Conservation (phyloP, 1,139 yeast species). For the Debaryomycetaceae sp. region DNA sequence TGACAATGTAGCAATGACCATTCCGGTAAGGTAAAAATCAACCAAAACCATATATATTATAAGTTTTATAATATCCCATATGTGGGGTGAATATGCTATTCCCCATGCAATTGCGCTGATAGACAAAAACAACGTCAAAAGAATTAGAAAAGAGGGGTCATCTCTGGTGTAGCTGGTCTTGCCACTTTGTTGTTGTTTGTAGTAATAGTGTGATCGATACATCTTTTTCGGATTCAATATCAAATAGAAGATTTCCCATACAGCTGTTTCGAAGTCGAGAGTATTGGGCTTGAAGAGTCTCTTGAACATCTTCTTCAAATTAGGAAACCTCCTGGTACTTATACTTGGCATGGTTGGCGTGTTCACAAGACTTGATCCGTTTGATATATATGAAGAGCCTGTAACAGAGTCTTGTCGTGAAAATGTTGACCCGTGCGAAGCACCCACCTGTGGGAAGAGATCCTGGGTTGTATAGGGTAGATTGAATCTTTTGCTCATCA, state of each 20-base stretch:
- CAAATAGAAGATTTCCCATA: slow-evolving; percentile 82
- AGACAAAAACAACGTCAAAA: slow-evolving; percentile 60
- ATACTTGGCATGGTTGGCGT: slow-evolving; percentile 2
- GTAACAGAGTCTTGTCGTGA: slow-evolving; percentile 16
- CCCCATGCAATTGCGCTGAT: slow-evolving; percentile 92
- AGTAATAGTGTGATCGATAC: slow-evolving; percentile 77
- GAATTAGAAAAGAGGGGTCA: slow-evolving; percentile 82
- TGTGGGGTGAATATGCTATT: slow-evolving; percentile 65
- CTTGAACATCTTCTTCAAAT: slow-evolving; percentile 27
- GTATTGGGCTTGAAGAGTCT: slow-evolving; percentile 70
- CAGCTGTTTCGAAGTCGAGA: slow-evolving; percentile 85
- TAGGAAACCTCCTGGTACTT: slow-evolving; percentile 8
- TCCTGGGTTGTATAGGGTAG: slow-evolving; percentile 40
- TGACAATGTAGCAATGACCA: slow-evolving; percentile 62
- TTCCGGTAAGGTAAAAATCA: slow-evolving; percentile 74
- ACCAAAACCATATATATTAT: slow-evolving; percentile 80
- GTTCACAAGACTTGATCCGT: slow-evolving; percentile 12
- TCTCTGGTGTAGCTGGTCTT: slow-evolving; percentile 69
- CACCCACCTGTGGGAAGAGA: slow-evolving; percentile 27
- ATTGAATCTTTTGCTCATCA: slow-evolving; percentile 28
- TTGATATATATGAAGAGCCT: slow-evolving; percentile 21
- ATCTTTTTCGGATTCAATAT: slow-evolving; percentile 76
- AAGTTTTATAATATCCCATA: slow-evolving; percentile 57
- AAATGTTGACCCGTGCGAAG: slow-evolving; percentile 11
- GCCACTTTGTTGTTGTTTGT: slow-evolving; percentile 35